A percentile compares a stretch with the other conserved stretches of the same genome.
Conservation (phyloP, 1,139 yeast species). For the Wickerhamiella pararugosa region DNA sequence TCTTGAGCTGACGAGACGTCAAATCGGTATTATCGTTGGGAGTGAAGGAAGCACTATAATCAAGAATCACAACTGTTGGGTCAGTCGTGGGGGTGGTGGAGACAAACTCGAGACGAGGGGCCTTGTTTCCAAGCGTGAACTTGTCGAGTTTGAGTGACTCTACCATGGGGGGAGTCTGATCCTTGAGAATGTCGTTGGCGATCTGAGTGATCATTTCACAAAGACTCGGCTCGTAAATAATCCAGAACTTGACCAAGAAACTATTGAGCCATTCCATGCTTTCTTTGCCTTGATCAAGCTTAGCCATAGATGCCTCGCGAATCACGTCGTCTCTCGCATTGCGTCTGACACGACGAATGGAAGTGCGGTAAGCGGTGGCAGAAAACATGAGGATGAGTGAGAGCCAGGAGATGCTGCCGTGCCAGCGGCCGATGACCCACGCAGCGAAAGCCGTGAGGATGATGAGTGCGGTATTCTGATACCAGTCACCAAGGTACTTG, state of each 20-base stretch:
- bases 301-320: conserved; percentile 66
- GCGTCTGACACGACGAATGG: conserved; percentile 66
- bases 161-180: conserved; percentile 62
- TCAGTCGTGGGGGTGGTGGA: conserved; percentile 79
- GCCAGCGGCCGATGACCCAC: conserved; percentile 65
- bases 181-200: conserved; percentile 68
- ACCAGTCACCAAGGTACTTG: conserved; percentile 83
- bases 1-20: conserved; percentile 68
- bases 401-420: conserved; percentile 66
- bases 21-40: conserved; percentile 82
- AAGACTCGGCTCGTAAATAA: conserved; percentile 75
- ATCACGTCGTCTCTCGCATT: conserved; percentile 64
- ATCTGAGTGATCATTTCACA: conserved; percentile 74
- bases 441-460: conserved; percentile 53
- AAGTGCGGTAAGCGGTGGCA: conserved; percentile 63
- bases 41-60: conserved; percentile 79
- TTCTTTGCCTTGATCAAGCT: conserved; percentile 78
- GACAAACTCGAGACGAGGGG: conserved; percentile 81
- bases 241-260: conserved; percentile 83
- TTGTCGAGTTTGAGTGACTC: conserved; percentile 73
- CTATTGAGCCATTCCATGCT: conserved; percentile 90
- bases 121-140: conserved; percentile 86
- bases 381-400: conserved; percentile 49
- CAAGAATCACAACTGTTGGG: conserved; percentile 90
- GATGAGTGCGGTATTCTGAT: conserved; percentile 64